Percentiles rank a stretch among this genome's conserved stretches.
phyloP scores from a whole-genome alignment of 2,329 filamentous ascomycete genomes.

The Paramyrothecium sp. region DNA sequence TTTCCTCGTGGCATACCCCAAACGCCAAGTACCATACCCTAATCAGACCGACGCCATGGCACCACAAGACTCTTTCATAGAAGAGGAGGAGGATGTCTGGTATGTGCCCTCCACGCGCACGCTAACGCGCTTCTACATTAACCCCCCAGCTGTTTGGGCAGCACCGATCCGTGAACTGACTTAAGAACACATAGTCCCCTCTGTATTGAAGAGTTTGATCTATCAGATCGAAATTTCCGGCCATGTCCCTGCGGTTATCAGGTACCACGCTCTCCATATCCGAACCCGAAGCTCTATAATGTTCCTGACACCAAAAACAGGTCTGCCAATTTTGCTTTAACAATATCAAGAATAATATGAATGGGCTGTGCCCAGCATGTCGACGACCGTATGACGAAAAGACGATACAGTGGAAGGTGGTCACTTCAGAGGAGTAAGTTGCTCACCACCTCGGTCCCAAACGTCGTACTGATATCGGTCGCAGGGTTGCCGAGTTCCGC shows the following conservation, averaged over 20 bases:
- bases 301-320: conserved; percentile 39
- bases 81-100: conserved; percentile 71
- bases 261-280: conserved; percentile 48
- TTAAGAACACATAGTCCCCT: conserved; percentile 66
- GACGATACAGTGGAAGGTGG: conserved; percentile 94
- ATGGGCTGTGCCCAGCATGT: conserved; percentile 95
- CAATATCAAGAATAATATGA: conserved; percentile 98
- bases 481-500: conserved; percentile 70
- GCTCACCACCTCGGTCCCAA: too few species aligned
- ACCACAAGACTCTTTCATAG: conserved; percentile 68
- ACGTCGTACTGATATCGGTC: conserved; percentile 13
- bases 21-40: conserved; percentile 13
- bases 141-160: conserved; percentile 17
- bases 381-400: conserved; percentile 94
- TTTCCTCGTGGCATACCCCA: conserved; percentile 13
- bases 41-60: conserved; percentile 49
- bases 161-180: conserved; percentile 13
- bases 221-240: conserved; percentile 94
- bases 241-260: conserved; percentile 98
- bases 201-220: conserved; percentile 98
- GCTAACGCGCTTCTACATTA: conserved; percentile 6
- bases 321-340: conserved; percentile 99
- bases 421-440: conserved; percentile 89
- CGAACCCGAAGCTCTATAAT: too few species aligned
- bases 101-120: conserved; percentile 34